Evolutionary conservation across 2,329 filamentous ascomycete genomes (phyloP).

Genomic region (Claviceps spartinae): DNA sequence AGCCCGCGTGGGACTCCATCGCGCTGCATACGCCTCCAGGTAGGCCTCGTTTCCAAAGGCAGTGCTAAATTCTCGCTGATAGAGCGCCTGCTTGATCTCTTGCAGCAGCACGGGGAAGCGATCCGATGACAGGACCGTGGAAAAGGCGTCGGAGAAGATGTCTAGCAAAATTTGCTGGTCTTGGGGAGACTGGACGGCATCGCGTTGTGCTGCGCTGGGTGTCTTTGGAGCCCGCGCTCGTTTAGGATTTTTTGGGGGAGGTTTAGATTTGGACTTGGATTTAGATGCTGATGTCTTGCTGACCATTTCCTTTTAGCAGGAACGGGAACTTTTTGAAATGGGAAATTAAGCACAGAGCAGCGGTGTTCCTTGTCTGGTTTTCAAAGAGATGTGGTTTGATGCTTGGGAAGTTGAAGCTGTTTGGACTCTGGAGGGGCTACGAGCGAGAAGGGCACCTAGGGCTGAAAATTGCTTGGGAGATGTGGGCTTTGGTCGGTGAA

Average conservation of each 20-base stretch:
- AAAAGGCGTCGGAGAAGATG: constrained; percentile 56
- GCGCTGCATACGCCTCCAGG: constrained; percentile 69
- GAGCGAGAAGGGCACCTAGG: background rate
- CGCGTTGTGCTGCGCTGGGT: background rate
- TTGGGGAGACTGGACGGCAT: constrained; percentile 5
- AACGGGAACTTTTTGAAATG: background rate
- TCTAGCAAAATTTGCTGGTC: constrained; percentile 58
- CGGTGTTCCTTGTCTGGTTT: background rate
- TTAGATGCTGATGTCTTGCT: constrained; percentile 1
- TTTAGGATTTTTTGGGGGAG: background rate
- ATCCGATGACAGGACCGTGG: constrained; percentile 30
- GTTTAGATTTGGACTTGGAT: background rate
- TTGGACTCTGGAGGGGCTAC: background rate
- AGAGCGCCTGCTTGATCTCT: constrained; percentile 74
- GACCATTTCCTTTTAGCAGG: constrained; percentile 3
- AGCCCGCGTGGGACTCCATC: constrained; percentile 82
- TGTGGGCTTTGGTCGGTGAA: background rate
- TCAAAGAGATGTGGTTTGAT: background rate
- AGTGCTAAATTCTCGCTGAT: constrained; percentile 65
- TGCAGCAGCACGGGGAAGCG: constrained; percentile 50
- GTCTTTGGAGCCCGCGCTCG: background rate
- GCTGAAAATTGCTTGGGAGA: constrained; percentile 1
- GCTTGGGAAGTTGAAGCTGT: background rate
- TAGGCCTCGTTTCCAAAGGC: constrained; percentile 64
- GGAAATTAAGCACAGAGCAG: background rate